phyloP scores from a whole-genome alignment of 495 filamentous ascomycete genomes.

The Paragyromitra xinjiangensis region DNA sequence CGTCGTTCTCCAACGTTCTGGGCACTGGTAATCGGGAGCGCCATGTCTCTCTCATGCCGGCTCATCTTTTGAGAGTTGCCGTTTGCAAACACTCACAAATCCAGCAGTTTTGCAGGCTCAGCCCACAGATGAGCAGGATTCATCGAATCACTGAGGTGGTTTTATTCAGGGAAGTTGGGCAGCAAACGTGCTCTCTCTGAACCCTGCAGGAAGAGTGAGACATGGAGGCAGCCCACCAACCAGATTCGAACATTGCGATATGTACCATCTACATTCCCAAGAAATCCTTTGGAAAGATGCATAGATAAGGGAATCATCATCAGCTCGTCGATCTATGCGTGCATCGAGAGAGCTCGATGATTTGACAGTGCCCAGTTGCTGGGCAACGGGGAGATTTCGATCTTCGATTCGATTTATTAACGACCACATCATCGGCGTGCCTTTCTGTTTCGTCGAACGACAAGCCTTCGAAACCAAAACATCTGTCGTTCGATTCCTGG shows the following conservation, averaged over 20 bases:
- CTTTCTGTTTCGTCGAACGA: conserved; percentile 24
- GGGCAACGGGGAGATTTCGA: conserved; percentile 41
- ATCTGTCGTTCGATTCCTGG: conserved; percentile 19
- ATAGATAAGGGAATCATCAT: conserved; percentile 43
- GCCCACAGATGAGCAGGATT: background rate
- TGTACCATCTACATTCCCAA: conserved; percentile 32
- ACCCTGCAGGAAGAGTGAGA: background rate
- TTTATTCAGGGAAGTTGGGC: background rate
- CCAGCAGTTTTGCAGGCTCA: background rate
- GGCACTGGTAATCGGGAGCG: conserved; percentile 7
- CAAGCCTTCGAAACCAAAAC: conserved; percentile 24
- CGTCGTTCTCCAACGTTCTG: background rate
- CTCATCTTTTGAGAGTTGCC: background rate
- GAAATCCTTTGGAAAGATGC: background rate
- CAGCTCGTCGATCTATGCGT: conserved; percentile 19
- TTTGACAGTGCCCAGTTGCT: conserved; percentile 38
- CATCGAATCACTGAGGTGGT: background rate
- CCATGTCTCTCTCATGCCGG: conserved; percentile 1
- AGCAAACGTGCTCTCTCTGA: background rate
- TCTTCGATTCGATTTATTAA: conserved; percentile 50
- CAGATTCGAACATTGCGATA: background rate
- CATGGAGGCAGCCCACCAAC: conserved; percentile 4
- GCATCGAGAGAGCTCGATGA: conserved; percentile 32
- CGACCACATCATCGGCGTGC: conserved; percentile 23
- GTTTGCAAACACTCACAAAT: too few relatives aligned